Evolutionary conservation across 2,329 filamentous ascomycete species (phyloP).

Genomic region (Ophiocordyceps sinensis): DNA sequence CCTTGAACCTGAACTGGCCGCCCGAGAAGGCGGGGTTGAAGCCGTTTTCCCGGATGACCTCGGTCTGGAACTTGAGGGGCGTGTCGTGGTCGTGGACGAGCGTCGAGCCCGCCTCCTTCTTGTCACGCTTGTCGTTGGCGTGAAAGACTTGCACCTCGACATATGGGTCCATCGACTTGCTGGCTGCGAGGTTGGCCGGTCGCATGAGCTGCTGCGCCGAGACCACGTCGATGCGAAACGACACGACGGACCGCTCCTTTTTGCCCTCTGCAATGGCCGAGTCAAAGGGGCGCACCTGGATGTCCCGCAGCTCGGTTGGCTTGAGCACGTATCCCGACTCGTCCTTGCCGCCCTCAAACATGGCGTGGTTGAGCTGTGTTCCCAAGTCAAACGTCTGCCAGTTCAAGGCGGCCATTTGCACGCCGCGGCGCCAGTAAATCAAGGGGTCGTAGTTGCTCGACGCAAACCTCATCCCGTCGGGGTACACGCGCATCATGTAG

Average conservation of each 20-base stretch:
- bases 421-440: slow-evolving; percentile 84
- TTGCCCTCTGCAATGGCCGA: slow-evolving; percentile 41
- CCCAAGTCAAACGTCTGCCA: slow-evolving; percentile 97
- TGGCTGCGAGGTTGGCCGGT: slow-evolving; percentile 55
- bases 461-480: slow-evolving; percentile 62
- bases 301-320: slow-evolving; percentile 68
- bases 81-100: slow-evolving; percentile 29
- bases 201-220: slow-evolving; percentile 92
- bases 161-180: slow-evolving; percentile 74
- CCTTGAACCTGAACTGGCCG: slow-evolving; percentile 60
- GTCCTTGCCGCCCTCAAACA: slow-evolving; percentile 86
- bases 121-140: slow-evolving; percentile 85
- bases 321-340: slow-evolving; percentile 88
- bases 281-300: slow-evolving; percentile 41
- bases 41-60: slow-evolving; percentile 72
- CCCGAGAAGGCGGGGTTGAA: slow-evolving; percentile 78
- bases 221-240: slow-evolving; percentile 75
- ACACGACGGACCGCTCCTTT: slow-evolving; percentile 67
- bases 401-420: slow-evolving; percentile 95
- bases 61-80: slow-evolving; percentile 65
- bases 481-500: slow-evolving; percentile 89
- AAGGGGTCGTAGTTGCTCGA: slow-evolving; percentile 94
- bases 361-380: slow-evolving; percentile 92
- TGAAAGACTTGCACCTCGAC: slow-evolving; percentile 91
- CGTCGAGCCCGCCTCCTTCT: slow-evolving; percentile 57